These are phyloP conservation scores for Trichoderma gracile DNA, from an alignment of 2,329 filamentous ascomycete genomes.

Conservation along the genomic window DNA sequence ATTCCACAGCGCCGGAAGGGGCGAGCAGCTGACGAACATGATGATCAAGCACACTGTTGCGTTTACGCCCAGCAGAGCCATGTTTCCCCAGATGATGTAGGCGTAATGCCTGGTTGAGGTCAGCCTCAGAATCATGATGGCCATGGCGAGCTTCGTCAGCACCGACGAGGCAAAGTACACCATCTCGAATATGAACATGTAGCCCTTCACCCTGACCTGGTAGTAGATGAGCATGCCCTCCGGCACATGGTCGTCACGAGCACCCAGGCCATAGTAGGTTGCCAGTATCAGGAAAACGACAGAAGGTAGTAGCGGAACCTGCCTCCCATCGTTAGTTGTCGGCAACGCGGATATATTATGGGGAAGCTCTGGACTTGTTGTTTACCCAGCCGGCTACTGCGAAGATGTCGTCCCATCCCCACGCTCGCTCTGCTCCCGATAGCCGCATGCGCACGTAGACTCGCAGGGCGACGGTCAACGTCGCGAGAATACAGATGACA, in stretches of 20 bases:
- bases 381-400: background rate
- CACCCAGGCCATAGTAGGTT: conserved; percentile 6
- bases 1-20: conserved; percentile 9
- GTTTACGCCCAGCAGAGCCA: background rate
- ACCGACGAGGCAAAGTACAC: conserved; percentile 7
- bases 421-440: background rate
- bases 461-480: background rate
- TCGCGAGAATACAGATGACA: background rate
- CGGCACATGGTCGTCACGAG: background rate
- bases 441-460: conserved; percentile 1
- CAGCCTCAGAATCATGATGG: conserved; percentile 11
- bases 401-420: background rate
- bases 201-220: conserved; percentile 1
- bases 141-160: conserved; percentile 7
- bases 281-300: background rate
- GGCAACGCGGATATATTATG: background rate
- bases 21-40: conserved; percentile 5
- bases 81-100: conserved; percentile 5
- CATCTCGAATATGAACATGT: conserved; percentile 2
- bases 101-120: background rate
- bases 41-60: background rate
- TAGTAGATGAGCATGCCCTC: background rate
- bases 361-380: too few relatives aligned
- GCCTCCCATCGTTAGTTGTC: background rate
- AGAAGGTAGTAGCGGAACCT: background rate